phyloP scores from a whole-genome alignment of 352 stramenopile genomes.

The Pythium myriotylum region DNA sequence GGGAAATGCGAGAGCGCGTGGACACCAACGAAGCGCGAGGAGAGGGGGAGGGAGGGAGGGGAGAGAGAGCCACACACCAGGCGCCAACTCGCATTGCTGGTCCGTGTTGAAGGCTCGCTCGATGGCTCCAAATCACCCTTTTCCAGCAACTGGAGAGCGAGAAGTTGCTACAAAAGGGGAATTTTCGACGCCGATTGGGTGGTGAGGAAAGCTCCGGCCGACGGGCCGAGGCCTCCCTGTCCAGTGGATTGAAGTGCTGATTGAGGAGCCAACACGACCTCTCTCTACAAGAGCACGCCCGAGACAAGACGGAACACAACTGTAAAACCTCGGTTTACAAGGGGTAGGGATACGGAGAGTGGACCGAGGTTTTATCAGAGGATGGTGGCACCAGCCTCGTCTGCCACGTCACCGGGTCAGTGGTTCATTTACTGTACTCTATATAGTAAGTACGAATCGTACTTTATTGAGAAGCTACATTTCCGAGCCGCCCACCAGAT shows the following conservation, averaged over 20 bases:
- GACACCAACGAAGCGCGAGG: slow-evolving; percentile 24
- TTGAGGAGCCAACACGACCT: slow-evolving; percentile 8
- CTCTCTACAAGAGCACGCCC: slow-evolving; percentile 24
- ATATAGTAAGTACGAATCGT: slow-evolving; percentile 15
- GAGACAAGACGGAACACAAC: slow-evolving; percentile 1
- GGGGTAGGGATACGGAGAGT: too few relatives aligned
- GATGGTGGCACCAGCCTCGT: slow-evolving; percentile 9
- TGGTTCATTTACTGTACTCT: neutral
- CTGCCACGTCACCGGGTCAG: neutral
- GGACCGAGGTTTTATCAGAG: slow-evolving; percentile 26
- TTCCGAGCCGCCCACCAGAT: neutral
- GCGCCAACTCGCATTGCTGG: neutral
- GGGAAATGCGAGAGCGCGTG: slow-evolving; percentile 35
- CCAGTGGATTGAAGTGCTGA: slow-evolving; percentile 20
- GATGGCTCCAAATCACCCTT: slow-evolving; percentile 20
- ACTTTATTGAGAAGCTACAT: slow-evolving; percentile 5
- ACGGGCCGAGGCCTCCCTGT: neutral
- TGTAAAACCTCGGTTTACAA: slow-evolving; percentile 26
- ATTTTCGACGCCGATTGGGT: slow-evolving; percentile 21
- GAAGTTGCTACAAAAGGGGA: slow-evolving; percentile 15
- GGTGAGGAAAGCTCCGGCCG: slow-evolving; percentile 23
- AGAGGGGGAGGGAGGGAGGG: slow-evolving; percentile 2
- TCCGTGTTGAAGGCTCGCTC: slow-evolving; percentile 14
- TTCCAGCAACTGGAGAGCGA: slow-evolving; percentile 12
- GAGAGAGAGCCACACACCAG: slow-evolving; percentile 9